Evolutionary conservation across 495 filamentous ascomycete species (phyloP), one percentile per base, ranked within the genome.

Genomic region (Aspergillus steynii): DNA sequence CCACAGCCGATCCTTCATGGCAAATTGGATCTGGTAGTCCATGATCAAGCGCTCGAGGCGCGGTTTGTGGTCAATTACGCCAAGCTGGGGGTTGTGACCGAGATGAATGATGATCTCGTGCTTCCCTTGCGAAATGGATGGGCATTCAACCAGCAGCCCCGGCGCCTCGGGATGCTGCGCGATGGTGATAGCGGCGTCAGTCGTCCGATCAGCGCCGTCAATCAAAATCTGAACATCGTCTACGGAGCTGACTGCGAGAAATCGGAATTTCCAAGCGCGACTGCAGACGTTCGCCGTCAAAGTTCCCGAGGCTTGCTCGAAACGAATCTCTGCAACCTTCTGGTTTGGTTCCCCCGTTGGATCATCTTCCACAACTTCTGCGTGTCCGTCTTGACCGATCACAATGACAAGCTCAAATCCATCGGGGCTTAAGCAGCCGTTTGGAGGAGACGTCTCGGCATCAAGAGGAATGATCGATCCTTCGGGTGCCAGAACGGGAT

Each of bases 401-500:
- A 84, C 78, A 3, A 87, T 68, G 6, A 82, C 53, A 27, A 86
- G 60, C 48, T 82, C 77, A 20, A 85, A 61, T 1, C 59, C 58
- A 0, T 64, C 48, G 0, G 83, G 81, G 14, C 77, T 73, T 1
- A 62, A 52, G 9, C 73, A 72, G 27, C 79, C 82, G 63, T 84
- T 84, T 12, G 25, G 14, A 0, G 76, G 74, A 7, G 58, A 59
- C 8, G 64, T 47, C 10, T 70, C 63, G 15, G 53, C 59, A 57
- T 85, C 83, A 7, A 85, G 57, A 0, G 83, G 79, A 37, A 87
- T 66, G 28, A 86, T 84, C 37, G 83, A 73, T 15, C 85, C 85
- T 62, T 86, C 80, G 9, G 55, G 64, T 5, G 81, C 82, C 20
- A 86, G 71, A 0, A 85, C 80, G 2, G 84, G 83, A 58, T 79